Conservation (phyloP, 192 early-diverging fungal species). For the Coemansia guatemalensis region DNA sequence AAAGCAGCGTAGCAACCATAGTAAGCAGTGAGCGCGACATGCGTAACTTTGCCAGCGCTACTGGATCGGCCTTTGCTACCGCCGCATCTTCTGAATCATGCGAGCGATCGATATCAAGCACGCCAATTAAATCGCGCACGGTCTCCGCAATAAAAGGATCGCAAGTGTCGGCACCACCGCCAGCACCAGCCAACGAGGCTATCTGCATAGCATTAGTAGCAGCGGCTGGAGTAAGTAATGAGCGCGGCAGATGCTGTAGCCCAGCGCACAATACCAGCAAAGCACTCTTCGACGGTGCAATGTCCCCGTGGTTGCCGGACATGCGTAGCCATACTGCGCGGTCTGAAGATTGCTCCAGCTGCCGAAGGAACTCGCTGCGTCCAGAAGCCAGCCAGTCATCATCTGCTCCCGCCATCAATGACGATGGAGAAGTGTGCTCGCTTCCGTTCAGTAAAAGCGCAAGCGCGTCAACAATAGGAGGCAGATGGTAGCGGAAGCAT, state of each 20-base stretch:
- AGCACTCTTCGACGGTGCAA: background rate
- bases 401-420: background rate
- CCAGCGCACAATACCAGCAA: background rate
- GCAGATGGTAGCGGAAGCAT: background rate
- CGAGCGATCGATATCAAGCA: background rate
- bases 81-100: background rate
- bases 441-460: background rate
- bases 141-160: background rate
- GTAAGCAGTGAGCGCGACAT: background rate
- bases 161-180: background rate
- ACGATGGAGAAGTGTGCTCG: background rate
- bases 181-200: background rate
- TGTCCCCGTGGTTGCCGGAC: background rate
- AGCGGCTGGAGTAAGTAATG: background rate
- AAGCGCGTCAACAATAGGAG: background rate
- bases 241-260: background rate
- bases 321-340: background rate
- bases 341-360: background rate
- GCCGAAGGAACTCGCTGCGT: background rate
- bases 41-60: background rate
- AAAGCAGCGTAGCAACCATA: background rate
- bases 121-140: background rate
- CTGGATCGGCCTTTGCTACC: background rate
- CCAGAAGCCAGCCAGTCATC: background rate
- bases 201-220: background rate